Conservation (phyloP, 495 filamentous ascomycete genomes). For the Tuber indicum region DNA sequence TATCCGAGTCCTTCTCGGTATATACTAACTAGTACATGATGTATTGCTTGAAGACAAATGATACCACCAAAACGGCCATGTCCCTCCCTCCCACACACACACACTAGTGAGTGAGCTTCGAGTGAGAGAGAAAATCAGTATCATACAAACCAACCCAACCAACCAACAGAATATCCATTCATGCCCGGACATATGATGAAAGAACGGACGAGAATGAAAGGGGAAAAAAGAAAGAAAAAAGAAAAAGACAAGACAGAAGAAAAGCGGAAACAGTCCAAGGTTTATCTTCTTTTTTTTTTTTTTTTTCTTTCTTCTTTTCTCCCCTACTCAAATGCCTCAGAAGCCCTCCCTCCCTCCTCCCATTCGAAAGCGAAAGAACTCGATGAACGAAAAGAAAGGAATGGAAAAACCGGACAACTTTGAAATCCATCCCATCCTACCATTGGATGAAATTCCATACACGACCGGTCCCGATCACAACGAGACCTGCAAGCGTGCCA, state of each 20-base stretch:
- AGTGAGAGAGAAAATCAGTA: background rate
- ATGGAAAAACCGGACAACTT: background rate
- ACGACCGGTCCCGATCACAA: background rate
- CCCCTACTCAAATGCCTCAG: background rate
- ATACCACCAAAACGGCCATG: background rate
- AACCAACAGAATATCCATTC: background rate
- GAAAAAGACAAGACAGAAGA: background rate
- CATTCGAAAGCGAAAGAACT: background rate
- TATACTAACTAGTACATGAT: background rate
- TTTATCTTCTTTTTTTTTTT: background rate
- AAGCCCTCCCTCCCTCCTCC: background rate
- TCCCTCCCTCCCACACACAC: background rate
- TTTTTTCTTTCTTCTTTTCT: too few species aligned
- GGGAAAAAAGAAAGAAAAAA: too few species aligned
- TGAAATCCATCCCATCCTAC: slow-evolving; percentile 1
- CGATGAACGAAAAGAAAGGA: background rate
- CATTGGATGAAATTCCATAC: background rate
- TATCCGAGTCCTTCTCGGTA: background rate
- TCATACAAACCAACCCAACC: background rate
- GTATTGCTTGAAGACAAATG: background rate
- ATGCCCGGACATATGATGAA: background rate
- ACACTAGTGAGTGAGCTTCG: background rate
- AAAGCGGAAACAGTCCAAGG: background rate
- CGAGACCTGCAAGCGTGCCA: background rate
- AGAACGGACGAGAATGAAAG: background rate